Evolutionary conservation across 179 eudicot species (phyloP).

Genomic region (Patellifolia procumbens): DNA sequence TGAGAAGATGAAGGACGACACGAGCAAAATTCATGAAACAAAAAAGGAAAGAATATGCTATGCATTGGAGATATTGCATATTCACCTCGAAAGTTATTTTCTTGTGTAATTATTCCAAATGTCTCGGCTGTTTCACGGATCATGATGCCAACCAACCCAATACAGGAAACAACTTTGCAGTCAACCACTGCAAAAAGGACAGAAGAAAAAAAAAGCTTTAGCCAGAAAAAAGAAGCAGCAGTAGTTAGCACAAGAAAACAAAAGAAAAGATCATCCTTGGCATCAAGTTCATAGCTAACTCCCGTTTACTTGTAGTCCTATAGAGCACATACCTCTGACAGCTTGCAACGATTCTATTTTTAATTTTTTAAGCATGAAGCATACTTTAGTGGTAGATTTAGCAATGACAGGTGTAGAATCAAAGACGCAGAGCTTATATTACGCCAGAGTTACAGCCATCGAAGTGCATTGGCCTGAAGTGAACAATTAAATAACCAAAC

Average conservation of each 20-base stretch:
- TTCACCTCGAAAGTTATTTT: conserved; percentile 70
- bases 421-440: not conserved
- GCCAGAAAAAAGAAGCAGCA: not conserved
- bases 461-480: not conserved
- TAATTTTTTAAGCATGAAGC: no score
- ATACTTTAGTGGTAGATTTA: not conserved
- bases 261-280: not conserved
- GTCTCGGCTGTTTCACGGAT: conserved; percentile 85
- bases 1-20: not conserved
- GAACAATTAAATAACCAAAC: not conserved
- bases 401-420: not conserved
- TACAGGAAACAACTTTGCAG: conserved; percentile 50
- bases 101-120: conserved; percentile 71
- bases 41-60: not conserved
- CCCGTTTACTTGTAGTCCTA: not conserved
- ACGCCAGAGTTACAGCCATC: not conserved
- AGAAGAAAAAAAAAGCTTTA: not conserved
- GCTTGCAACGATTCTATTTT: not conserved
- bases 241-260: no score
- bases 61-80: not conserved
- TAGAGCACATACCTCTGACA: not conserved
- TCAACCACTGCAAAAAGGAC: conserved; percentile 57
- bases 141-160: conserved; percentile 76
- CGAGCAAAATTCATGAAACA: not conserved
- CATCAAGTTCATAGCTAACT: not conserved